These are phyloP conservation scores for Gossypium anomalum DNA, from an alignment of 345 rosid species.

Conservation along the genomic window DNA sequence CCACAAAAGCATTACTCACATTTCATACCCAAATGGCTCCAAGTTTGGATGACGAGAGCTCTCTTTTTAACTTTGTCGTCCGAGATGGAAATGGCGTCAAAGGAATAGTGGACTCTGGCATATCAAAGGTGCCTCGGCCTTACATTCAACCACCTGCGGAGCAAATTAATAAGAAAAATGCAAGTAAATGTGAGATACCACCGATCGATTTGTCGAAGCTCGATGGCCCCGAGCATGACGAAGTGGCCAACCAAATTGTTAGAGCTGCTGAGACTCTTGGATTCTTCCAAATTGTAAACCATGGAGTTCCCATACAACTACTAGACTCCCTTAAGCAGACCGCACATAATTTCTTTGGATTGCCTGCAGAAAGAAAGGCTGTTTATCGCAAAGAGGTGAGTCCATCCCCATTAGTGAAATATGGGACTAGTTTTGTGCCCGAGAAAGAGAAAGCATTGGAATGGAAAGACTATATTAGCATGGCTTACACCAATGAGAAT, in stretches of 20 bases:
- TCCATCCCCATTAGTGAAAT: conserved; percentile 47
- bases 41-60: not conserved
- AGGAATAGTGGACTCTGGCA: conserved; percentile 8
- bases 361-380: conserved; percentile 38
- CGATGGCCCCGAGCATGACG: not conserved
- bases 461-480: conserved; percentile 1
- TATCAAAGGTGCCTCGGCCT: not conserved
- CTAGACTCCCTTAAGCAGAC: conserved; percentile 39
- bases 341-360: conserved; percentile 42
- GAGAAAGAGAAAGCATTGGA: conserved; percentile 48
- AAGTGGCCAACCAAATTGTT: not conserved
- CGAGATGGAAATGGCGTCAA: conserved; percentile 9
- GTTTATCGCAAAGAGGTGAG: conserved; percentile 38
- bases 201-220: not conserved
- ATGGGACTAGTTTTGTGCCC: conserved; percentile 53
- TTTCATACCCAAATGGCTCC: not conserved
- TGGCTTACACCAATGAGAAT: not conserved
- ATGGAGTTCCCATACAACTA: conserved; percentile 42
- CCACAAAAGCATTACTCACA: not conserved
- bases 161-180: not conserved
- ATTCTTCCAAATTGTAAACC: conserved; percentile 5
- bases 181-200: not conserved
- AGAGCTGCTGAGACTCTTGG: not conserved
- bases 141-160: not conserved
- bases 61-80: conserved; percentile 2